phyloP scores from a whole-genome alignment of 306 rosid species.

The Ceratonia siliqua region DNA sequence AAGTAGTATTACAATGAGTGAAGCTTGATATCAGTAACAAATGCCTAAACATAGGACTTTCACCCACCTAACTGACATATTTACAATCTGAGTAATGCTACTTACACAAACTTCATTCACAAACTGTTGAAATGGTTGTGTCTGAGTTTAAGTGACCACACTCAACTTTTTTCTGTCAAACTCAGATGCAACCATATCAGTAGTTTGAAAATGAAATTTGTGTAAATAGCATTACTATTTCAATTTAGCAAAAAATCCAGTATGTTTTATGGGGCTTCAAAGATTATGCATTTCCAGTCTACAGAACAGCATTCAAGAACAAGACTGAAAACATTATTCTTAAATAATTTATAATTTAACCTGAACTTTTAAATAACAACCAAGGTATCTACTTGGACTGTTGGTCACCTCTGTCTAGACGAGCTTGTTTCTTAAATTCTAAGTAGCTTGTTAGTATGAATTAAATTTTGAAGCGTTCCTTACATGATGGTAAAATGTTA shows the following conservation, averaged over 20 bases:
- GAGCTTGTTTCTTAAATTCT: slow-evolving; percentile 15
- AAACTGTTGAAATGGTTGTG: too few species aligned
- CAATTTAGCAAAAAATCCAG: too few species aligned
- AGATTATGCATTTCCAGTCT: not conserved
- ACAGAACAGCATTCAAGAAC: slow-evolving; percentile 15
- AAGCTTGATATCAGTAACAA: slow-evolving; percentile 13
- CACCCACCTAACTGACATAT: slow-evolving; percentile 23
- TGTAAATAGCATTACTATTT: too few species aligned
- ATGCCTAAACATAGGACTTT: slow-evolving; percentile 24
- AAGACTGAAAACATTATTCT: slow-evolving; percentile 6
- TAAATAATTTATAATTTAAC: not conserved
- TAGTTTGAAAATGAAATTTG: too few species aligned
- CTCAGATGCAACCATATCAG: too few species aligned
- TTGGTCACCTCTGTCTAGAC: not conserved
- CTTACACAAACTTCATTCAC: too few species aligned
- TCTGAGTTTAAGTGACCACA: too few species aligned
- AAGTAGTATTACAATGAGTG: slow-evolving; percentile 28
- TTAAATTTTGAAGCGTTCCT: not conserved
- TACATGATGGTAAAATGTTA: not conserved
- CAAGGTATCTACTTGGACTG: slow-evolving; percentile 4
- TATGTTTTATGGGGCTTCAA: slow-evolving; percentile 1
- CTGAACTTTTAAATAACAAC: not conserved
- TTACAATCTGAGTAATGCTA: too few species aligned
- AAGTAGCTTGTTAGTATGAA: not conserved
- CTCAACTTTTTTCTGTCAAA: too few species aligned